Percentiles rank a stretch among this genome's conserved stretches.
Evolutionary conservation across 257 asterid genomes (phyloP).

Genomic region (Gentiana macrophylla): DNA sequence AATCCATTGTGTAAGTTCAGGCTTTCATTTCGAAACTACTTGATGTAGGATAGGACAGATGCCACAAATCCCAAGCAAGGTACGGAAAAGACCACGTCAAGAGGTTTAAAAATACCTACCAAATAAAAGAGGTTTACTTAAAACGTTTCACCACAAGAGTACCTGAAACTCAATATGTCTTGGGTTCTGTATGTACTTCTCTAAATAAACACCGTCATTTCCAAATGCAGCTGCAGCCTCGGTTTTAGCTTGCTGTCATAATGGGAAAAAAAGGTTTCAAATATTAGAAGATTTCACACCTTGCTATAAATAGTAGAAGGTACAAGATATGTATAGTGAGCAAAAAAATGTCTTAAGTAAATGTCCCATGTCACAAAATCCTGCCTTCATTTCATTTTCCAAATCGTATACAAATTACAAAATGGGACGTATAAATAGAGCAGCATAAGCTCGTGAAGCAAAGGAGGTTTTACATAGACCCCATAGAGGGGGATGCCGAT

Average conservation of each 20-base stretch:
- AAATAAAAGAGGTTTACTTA: too few relatives aligned
- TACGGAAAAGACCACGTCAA: too few relatives aligned
- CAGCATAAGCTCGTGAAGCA: background rate
- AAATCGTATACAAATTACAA: background rate
- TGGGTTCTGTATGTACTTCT: conserved; percentile 87
- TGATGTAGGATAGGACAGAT: too few relatives aligned
- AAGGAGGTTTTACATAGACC: too few relatives aligned
- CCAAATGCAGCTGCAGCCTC: conserved; percentile 99
- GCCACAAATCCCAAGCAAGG: too few relatives aligned
- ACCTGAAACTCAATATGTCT: conserved; percentile 86
- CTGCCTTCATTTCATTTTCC: background rate
- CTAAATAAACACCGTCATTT: conserved; percentile 96
- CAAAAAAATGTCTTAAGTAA: background rate
- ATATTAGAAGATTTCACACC: background rate
- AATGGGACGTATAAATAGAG: background rate
- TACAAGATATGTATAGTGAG: background rate
- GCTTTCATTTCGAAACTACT: too few relatives aligned
- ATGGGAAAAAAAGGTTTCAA: conserved; percentile 1
- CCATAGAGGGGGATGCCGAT: too few relatives aligned
- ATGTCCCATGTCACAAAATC: background rate
- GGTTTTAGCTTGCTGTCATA: conserved; percentile 50
- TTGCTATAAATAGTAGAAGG: too few relatives aligned
- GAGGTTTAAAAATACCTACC: too few relatives aligned
- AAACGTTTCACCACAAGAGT: background rate
- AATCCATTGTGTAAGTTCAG: too few relatives aligned